Base-by-base conservation (phyloP, 176 grass and related monocot genomes). In the Pontederia paniculata region DNA sequence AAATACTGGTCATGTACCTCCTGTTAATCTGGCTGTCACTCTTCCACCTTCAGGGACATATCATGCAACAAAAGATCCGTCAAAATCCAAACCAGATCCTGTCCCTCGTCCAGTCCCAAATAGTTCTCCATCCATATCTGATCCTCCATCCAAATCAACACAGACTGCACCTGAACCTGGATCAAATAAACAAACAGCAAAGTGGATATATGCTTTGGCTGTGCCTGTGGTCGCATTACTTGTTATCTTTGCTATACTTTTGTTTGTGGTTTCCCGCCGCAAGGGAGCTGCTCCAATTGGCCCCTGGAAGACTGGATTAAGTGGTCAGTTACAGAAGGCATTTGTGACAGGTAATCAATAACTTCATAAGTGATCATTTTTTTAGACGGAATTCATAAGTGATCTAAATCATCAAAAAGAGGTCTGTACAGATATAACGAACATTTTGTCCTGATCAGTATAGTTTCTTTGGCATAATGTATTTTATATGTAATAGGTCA, bases 261-360 rank as follows among this genome's bases (percentile, higher is more conserved):
- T 91, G 25, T 11, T 88, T 77, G 68, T 82, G 16, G 69, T 88
- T 44, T 82, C 68, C 44, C 75, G 57, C 76, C 73, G 58, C 45
- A 91, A 91, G 57, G 68, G 77, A 20, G 77, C 55, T 48, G 48
- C 69, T 55, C 71, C 86, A 59, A 88, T 98, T 74, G 83, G 79
- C 58, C 83, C 93, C 72, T 98, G 87, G 87, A 98, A 72, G 55
- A 91, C 87, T 70, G 93, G 93, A 61, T 67, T 98, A 74, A 98
- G 93, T 80, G 93, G 93, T 31, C 93, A 98, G 72, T 72, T 98
- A 25, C 93, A 98, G 52, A 98, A 88, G 75, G 93, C 87, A 74
- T 98, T 98, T 84, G 83, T 98, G 54, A 98, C 93, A 70, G 93
- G 93, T 98, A 74, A 42, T 25, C 15, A 37, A 67, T 59, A 53